phyloP scores from a whole-genome alignment of 2,329 filamentous ascomycete species.

The Pezicula carpinea region DNA sequence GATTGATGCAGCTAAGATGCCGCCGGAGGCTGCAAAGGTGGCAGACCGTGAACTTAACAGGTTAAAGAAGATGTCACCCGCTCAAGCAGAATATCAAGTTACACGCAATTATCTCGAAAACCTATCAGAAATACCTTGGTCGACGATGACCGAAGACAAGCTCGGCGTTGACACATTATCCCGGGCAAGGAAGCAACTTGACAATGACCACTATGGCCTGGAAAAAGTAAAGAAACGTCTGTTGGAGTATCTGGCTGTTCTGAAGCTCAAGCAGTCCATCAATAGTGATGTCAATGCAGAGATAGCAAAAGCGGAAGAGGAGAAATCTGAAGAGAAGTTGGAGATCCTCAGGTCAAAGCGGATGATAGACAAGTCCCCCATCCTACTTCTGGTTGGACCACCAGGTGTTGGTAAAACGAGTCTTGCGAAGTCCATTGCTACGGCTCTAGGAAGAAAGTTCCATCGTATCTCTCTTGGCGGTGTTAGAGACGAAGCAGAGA shows the following conservation, averaged over 20 bases:
- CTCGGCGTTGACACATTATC: constrained; percentile 76
- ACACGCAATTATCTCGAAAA: constrained; percentile 92
- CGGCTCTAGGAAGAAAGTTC: constrained; percentile 89
- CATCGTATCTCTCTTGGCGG: constrained; percentile 95
- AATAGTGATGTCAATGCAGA: constrained; percentile 80
- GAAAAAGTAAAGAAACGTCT: constrained; percentile 97
- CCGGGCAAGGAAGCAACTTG: constrained; percentile 80
- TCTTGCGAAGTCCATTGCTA: constrained; percentile 86
- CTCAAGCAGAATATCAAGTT: constrained; percentile 93
- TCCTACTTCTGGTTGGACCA: constrained; percentile 86
- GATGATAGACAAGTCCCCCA: constrained; percentile 92
- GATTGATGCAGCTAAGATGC: constrained; percentile 74
- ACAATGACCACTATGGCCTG: constrained; percentile 93
- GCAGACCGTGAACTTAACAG: constrained; percentile 84
- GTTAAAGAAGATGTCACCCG: constrained; percentile 91
- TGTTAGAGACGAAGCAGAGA: constrained; percentile 94
- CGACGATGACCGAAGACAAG: constrained; percentile 76
- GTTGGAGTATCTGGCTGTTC: constrained; percentile 92
- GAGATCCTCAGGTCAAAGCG: constrained; percentile 75
- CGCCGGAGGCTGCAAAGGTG: constrained; percentile 82
- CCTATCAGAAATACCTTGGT: constrained; percentile 90
- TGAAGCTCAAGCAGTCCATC: constrained; percentile 87
- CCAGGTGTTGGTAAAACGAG: constrained; percentile 96
- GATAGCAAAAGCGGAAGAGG: constrained; percentile 62
- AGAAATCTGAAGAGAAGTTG: constrained; percentile 52